Base-by-base conservation (phyloP, 192 early-diverging fungal species). In the Coemansia sp. region DNA sequence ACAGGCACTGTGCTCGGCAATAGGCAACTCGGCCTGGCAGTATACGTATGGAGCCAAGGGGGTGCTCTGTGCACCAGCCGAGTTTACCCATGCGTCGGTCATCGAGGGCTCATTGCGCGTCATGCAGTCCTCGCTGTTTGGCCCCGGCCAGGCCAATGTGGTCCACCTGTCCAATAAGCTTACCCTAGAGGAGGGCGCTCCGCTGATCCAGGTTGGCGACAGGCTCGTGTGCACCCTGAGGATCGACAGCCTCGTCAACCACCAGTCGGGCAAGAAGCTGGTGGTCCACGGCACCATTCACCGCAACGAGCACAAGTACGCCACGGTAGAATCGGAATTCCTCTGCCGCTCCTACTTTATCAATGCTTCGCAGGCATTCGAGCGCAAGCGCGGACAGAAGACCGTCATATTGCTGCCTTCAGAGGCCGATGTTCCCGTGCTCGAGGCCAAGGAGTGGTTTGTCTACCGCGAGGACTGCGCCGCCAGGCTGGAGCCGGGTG, bases 141-240 rank as follows among this genome's bases (percentile, higher is more conserved):
- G 92, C 49, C 85, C 83, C 36, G 91, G 93, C 46, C 78, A 91
- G 36, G 76, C 93, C 46, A 73, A 75, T 28, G 65, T 96, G 7
- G 91, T 96, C 20, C 91, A 96, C 59, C 76, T 92, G 19, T 84
- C 82, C 60, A 93, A 93, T 76, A 82, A 82, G 30, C 87, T 90
- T 78, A 74, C 80, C 40, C 71, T 88, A 43, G 62, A 87, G 19
- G 80, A 83, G 20, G 74, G 78, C 14, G 70, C 60, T 12, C 72
- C 78, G 26, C 65, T 78, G 11, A 71, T 96, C 23, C 67, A 75
- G 42, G 76, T 75, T 33, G 89, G 88, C 34, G 90, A 94, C 55
- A 54, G 66, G 34, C 80, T 96, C 27, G 64, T 78, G 41, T 87
- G 87, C 39, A 73, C 75, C 47, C 79, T 88, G n/a, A 58, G 77